phyloP scores from a whole-genome alignment of 129 eudicot species.

The Artemisia tridentata region DNA sequence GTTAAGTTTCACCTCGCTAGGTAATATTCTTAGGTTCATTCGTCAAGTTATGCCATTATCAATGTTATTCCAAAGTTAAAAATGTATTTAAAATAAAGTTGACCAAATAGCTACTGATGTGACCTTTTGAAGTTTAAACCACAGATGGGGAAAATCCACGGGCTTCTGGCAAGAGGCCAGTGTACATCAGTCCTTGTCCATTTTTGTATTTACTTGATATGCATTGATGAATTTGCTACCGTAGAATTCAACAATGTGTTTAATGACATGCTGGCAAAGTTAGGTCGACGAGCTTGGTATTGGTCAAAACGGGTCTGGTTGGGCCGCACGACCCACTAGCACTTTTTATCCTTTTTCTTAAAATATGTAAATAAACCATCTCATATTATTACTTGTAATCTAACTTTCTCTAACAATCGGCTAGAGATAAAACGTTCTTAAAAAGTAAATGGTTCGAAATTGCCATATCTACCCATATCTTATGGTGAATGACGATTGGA shows the following conservation, averaged over 20 bases:
- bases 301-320: constrained; percentile 1
- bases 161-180: no score
- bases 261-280: not conserved
- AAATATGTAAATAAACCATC: no score
- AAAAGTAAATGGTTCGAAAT: not conserved
- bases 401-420: no score
- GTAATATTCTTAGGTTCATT: constrained; percentile 1
- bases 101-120: not conserved
- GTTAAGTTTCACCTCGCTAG: constrained; percentile 17
- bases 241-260: not conserved
- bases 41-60: not conserved
- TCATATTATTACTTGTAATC: no score
- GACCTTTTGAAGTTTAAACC: constrained; percentile 16
- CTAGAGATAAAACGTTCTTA: not conserved
- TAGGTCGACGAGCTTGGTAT: not conserved
- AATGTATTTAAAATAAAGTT: not conserved
- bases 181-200: not conserved
- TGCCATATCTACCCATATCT: not conserved
- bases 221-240: not conserved
- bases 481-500: not conserved
- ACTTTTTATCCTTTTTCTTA: no score
- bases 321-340: not conserved
- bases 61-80: constrained; percentile 8
- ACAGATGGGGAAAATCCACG: no score
- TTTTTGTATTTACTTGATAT: constrained; percentile 3